Evolutionary conservation across 2,329 filamentous ascomycete species (phyloP).

Genomic region (Epichloe uncinata): DNA sequence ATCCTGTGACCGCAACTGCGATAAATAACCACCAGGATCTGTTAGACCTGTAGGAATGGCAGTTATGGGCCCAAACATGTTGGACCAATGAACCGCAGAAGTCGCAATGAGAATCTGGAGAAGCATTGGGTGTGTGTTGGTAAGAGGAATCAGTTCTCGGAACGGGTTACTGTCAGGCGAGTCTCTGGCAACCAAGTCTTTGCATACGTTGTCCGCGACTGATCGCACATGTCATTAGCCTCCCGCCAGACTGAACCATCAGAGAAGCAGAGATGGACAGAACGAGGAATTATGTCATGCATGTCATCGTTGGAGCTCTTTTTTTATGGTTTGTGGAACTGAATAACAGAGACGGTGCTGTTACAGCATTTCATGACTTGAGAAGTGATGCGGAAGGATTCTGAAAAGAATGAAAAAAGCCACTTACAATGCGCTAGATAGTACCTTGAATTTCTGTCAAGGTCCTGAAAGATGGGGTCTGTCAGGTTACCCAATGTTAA

Average conservation of each 20-base stretch:
- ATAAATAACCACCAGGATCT: slow-evolving; percentile 24
- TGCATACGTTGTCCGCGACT: slow-evolving; percentile 37
- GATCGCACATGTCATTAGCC: slow-evolving; percentile 12
- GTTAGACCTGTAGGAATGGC: slow-evolving; percentile 18
- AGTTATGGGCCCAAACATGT: slow-evolving; percentile 24
- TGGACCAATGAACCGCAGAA: slow-evolving; percentile 36
- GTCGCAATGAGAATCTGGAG: slow-evolving; percentile 35
- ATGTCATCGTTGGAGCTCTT: not conserved
- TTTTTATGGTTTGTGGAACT: too few species aligned
- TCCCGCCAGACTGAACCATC: not conserved
- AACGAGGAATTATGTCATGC: not conserved
- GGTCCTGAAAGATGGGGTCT: slow-evolving; percentile 43
- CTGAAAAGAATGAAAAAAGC: not conserved
- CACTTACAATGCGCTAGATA: slow-evolving; percentile 39
- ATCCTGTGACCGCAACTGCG: slow-evolving; percentile 24
- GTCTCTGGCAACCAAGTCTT: slow-evolving; percentile 39
- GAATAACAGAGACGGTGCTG: slow-evolving; percentile 22
- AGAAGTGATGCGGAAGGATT: not conserved
- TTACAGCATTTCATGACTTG: not conserved
- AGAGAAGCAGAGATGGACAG: not conserved
- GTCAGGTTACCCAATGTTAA: slow-evolving; percentile 20
- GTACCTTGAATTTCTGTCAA: slow-evolving; percentile 30
- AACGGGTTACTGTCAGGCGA: slow-evolving; percentile 33
- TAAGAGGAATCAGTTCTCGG: slow-evolving; percentile 33
- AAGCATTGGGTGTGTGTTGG: slow-evolving; percentile 30